phyloP scores from a whole-genome alignment of 192 early-diverging fungal genomes.

The Dimargaris xerosporica region DNA sequence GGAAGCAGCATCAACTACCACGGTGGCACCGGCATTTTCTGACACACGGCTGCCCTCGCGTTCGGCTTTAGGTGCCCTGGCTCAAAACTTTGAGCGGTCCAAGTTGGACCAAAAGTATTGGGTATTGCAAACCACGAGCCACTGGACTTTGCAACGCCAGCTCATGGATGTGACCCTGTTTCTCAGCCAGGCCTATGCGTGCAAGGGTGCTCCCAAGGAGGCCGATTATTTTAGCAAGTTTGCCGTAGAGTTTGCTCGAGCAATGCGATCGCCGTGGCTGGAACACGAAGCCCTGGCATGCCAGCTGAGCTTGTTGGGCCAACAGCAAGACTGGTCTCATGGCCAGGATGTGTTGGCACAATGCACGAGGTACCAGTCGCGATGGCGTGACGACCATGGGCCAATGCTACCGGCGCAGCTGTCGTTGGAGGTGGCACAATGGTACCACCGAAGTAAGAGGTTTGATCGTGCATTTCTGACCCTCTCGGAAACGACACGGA shows the following conservation, averaged over 20 bases:
- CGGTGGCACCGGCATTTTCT: background rate
- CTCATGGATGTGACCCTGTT: conserved; percentile 2
- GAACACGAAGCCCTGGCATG: background rate
- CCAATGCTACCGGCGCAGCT: no score
- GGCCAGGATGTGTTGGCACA: background rate
- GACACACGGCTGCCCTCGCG: background rate
- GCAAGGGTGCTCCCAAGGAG: background rate
- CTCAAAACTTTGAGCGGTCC: background rate
- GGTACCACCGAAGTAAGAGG: no score
- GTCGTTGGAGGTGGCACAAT: no score
- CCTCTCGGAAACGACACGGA: no score
- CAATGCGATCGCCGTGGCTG: no score
- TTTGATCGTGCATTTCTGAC: no score
- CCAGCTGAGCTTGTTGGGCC: background rate
- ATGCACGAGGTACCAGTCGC: no score
- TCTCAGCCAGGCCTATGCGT: background rate
- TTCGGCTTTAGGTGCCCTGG: background rate
- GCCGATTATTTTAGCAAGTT: conserved; percentile 9
- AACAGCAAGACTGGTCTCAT: background rate
- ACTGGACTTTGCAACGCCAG: background rate
- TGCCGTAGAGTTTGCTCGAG: background rate
- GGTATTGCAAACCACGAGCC: background rate
- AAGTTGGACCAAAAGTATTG: background rate
- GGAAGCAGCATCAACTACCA: background rate
- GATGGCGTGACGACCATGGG: no score